These are phyloP conservation scores for Globisporangium iwayamae DNA, from an alignment of 352 stramenopile species.

Conservation along the genomic window DNA sequence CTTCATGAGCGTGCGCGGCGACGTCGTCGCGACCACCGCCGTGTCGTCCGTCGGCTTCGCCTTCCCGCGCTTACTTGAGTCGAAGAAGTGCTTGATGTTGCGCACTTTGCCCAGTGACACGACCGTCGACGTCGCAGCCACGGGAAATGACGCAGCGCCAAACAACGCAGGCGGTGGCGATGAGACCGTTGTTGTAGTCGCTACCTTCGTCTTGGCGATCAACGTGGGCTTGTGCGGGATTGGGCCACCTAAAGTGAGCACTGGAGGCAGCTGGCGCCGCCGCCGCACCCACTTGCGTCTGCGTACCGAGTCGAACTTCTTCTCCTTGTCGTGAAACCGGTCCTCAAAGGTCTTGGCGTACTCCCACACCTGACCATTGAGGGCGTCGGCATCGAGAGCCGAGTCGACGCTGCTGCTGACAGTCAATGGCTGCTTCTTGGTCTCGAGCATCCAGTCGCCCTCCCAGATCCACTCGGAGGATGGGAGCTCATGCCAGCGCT, in stretches of 20 bases:
- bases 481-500: conserved; percentile 53
- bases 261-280: conserved; percentile 49
- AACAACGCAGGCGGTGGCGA: conserved; percentile 16
- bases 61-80: conserved; percentile 21
- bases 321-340: conserved; percentile 70
- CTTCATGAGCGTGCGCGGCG: conserved; percentile 28
- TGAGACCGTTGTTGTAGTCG: not conserved
- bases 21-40: conserved; percentile 9
- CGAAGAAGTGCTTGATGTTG: conserved; percentile 37
- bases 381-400: conserved; percentile 16
- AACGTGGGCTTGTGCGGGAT: not conserved
- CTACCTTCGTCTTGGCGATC: not conserved
- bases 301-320: conserved; percentile 69
- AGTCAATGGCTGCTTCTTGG: conserved; percentile 15
- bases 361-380: conserved; percentile 29
- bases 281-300: conserved; percentile 62
- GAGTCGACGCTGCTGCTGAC: conserved; percentile 21
- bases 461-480: conserved; percentile 84
- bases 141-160: conserved; percentile 17
- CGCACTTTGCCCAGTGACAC: conserved; percentile 30
- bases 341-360: conserved; percentile 74
- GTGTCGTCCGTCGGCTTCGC: conserved; percentile 27
- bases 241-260: conserved; percentile 23
- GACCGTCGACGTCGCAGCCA: conserved; percentile 13
- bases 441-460: conserved; percentile 63